Evolutionary conservation across 75 land plant genomes (phyloP).

Genomic region (Cupressus sempervirens): DNA sequence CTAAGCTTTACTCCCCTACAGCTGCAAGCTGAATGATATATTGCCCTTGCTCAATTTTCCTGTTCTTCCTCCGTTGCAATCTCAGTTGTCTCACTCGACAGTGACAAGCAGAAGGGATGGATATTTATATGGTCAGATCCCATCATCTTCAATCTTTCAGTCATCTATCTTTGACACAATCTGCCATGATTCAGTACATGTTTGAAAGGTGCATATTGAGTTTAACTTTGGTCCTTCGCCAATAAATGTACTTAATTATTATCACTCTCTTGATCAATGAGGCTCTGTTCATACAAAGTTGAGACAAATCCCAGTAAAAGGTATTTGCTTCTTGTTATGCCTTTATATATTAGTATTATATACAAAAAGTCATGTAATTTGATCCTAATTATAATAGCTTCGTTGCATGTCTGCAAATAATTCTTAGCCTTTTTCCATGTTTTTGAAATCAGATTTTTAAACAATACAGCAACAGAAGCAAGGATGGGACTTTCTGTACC

Average conservation of each 20-base stretch:
- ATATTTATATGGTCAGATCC: not conserved
- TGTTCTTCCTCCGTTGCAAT: not conserved
- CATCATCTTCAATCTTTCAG: no score
- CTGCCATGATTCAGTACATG: not conserved
- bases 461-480: not conserved
- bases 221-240: not conserved
- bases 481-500: not conserved
- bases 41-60: not conserved
- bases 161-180: not conserved
- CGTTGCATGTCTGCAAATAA: not conserved
- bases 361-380: not conserved
- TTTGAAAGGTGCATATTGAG: not conserved
- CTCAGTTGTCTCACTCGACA: not conserved
- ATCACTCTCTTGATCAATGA: not conserved
- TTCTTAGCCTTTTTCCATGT: not conserved
- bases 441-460: not conserved
- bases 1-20: not conserved
- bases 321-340: not conserved
- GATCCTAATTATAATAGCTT: not conserved
- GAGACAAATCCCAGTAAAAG: not conserved
- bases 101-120: not conserved
- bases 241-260: no score
- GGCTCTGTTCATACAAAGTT: not conserved
- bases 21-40: not conserved
- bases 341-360: not conserved